A percentile compares a stretch with the other conserved stretches of the same genome.
Conservation (phyloP, 2,329 filamentous ascomycete genomes). For the Chaetoscypha palmicola region DNA sequence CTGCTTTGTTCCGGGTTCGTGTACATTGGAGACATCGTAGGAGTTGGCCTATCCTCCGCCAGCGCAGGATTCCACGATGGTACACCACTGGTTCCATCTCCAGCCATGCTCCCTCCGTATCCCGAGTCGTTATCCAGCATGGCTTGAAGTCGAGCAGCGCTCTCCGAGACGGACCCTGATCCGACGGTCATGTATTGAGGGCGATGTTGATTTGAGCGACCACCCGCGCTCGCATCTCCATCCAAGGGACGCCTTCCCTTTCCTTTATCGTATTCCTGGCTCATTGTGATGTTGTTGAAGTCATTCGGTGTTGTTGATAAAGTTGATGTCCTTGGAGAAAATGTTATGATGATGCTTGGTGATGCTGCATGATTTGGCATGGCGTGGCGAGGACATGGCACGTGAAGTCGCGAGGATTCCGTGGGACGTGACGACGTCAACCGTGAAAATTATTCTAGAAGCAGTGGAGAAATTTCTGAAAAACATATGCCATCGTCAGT, state of each 20-base stretch:
- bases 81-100: slow-evolving; percentile 46
- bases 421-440: too few species aligned
- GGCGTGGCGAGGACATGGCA: background rate
- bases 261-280: slow-evolving; percentile 49
- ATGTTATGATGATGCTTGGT: slow-evolving; percentile 15
- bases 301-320: slow-evolving; percentile 12
- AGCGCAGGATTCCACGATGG: slow-evolving; percentile 39
- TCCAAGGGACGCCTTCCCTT: slow-evolving; percentile 37
- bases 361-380: slow-evolving; percentile 9
- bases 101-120: slow-evolving; percentile 74
- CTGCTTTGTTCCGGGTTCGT: slow-evolving; percentile 18
- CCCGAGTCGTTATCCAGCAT: slow-evolving; percentile 85
- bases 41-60: slow-evolving; percentile 41
- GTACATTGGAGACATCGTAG: slow-evolving; percentile 33
- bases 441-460: too few species aligned
- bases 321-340: background rate
- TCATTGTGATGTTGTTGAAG: slow-evolving; percentile 40
- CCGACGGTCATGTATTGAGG: slow-evolving; percentile 86
- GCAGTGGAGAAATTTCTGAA: too few species aligned
- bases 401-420: background rate
- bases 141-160: slow-evolving; percentile 71
- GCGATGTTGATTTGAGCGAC: slow-evolving; percentile 16
- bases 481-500: too few species aligned
- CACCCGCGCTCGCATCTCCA: slow-evolving; percentile 15
- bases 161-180: slow-evolving; percentile 70